Evolutionary conservation across 192 early-diverging fungal genomes (phyloP).

Genomic region (Coemansia reversa): DNA sequence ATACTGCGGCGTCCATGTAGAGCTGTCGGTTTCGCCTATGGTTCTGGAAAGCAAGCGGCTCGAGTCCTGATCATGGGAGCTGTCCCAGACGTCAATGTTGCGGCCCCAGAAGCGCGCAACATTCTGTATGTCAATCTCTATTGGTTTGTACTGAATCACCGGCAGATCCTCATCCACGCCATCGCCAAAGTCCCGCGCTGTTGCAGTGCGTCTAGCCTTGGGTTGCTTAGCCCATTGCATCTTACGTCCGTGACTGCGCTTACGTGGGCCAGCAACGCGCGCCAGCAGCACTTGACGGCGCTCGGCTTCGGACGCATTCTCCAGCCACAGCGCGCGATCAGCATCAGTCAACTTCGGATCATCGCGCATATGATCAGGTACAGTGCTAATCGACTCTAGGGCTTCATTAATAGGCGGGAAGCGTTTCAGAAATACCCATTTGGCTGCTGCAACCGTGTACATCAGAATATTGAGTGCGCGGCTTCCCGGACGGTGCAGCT

Average conservation of each 20-base stretch:
- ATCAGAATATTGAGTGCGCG: constrained; percentile 65
- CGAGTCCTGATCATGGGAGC: constrained; percentile 43
- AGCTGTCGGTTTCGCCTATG: constrained; percentile 55
- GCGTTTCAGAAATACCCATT: constrained; percentile 63
- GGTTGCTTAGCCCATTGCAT: constrained; percentile 45
- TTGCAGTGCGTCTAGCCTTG: constrained; percentile 34
- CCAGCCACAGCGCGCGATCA: constrained; percentile 35
- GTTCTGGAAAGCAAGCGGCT: constrained; percentile 48
- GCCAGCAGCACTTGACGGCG: constrained; percentile 40
- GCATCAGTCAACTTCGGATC: constrained; percentile 43
- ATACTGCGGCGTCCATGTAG: constrained; percentile 63
- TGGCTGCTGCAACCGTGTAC: constrained; percentile 61
- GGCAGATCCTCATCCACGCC: constrained; percentile 44
- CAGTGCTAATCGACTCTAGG: constrained; percentile 59
- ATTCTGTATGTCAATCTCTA: constrained; percentile 73
- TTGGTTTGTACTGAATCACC: constrained; percentile 58
- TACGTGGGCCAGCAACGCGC: constrained; percentile 36
- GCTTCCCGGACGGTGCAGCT: constrained; percentile 64
- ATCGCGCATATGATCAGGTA: constrained; percentile 51
- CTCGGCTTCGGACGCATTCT: constrained; percentile 30
- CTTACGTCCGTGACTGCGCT: constrained; percentile 40
- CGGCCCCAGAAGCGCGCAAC: constrained; percentile 72
- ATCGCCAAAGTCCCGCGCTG: constrained; percentile 43
- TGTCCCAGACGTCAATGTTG: constrained; percentile 69
- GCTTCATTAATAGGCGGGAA: constrained; percentile 64